Conservation (phyloP, 2,329 filamentous ascomycete genomes). For the Ceratocystiopsis brevicomis region DNA sequence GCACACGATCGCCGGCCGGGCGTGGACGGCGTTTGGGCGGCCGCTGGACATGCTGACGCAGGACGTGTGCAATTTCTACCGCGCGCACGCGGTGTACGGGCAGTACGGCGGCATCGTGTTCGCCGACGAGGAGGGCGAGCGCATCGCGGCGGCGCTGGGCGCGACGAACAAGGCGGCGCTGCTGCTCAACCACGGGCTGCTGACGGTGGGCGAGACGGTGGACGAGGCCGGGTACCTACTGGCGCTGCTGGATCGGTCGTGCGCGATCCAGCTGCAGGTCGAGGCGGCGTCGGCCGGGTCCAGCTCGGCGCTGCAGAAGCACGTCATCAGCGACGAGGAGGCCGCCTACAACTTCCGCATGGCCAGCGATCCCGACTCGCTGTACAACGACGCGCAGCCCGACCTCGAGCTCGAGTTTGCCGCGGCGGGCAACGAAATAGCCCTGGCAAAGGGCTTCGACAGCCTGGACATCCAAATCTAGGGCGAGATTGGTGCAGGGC, state of each 20-base stretch:
- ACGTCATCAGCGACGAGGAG: slow-evolving; percentile 20
- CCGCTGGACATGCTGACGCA: slow-evolving; percentile 54
- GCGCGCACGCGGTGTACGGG: slow-evolving; percentile 39
- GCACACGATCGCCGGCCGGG: slow-evolving; percentile 46
- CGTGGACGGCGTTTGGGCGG: slow-evolving; percentile 45
- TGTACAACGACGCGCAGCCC: slow-evolving; percentile 27
- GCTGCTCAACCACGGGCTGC: slow-evolving; percentile 51
- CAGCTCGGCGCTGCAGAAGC: slow-evolving; percentile 20
- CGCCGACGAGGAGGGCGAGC: slow-evolving; percentile 43
- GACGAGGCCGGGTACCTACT: slow-evolving; percentile 59
- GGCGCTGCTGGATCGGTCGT: slow-evolving; percentile 47
- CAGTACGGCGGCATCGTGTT: slow-evolving; percentile 37
- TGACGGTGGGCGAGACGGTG: slow-evolving; percentile 52
- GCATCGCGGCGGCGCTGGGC: slow-evolving; percentile 45
- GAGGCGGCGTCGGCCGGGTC: slow-evolving; percentile 39
- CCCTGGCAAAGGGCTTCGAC: slow-evolving; percentile 13
- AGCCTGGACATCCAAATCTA: slow-evolving; percentile 5
- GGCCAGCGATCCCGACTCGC: slow-evolving; percentile 25
- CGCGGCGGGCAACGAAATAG: slow-evolving; percentile 17
- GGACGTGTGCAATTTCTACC: slow-evolving; percentile 46
- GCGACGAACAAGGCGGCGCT: slow-evolving; percentile 39
- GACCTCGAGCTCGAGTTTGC: slow-evolving; percentile 28
- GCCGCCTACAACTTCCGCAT: slow-evolving; percentile 23
- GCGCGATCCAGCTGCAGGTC: slow-evolving; percentile 46
- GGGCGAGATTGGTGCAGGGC: too few species aligned